These are phyloP conservation scores for Cytospora piceae DNA, from an alignment of 2,329 filamentous ascomycete genomes.

Conservation along the genomic window DNA sequence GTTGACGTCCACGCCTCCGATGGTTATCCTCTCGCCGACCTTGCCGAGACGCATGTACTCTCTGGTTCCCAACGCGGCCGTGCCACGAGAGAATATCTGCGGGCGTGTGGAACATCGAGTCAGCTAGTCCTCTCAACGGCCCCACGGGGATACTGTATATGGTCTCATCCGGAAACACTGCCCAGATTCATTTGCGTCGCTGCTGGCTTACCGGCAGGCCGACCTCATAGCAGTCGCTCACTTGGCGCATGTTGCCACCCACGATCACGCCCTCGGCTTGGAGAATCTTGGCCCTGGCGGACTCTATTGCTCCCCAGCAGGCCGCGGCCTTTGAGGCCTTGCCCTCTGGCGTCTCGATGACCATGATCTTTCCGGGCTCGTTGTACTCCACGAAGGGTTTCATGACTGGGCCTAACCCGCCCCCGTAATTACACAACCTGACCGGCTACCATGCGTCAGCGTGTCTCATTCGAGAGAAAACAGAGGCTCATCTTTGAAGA, in stretches of 20 bases:
- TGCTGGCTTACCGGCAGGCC: neutral
- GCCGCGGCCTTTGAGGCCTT: neutral
- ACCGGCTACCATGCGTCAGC: neutral
- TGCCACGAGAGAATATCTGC: neutral
- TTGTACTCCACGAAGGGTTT: neutral
- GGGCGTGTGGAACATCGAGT: neutral
- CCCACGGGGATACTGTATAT: neutral
- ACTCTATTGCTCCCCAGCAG: neutral
- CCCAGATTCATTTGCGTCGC: neutral
- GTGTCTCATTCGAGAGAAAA: neutral
- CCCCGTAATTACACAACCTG: neutral
- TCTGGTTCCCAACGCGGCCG: neutral
- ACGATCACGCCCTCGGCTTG: neutral
- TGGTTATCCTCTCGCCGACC: neutral
- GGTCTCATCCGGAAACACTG: neutral
- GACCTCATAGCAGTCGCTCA: neutral
- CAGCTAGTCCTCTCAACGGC: neutral
- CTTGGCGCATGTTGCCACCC: neutral
- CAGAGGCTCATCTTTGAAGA: neutral
- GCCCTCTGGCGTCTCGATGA: neutral
- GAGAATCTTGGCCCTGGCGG: neutral
- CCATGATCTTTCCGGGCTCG: neutral
- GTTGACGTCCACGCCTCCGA: neutral
- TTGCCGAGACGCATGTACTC: neutral
- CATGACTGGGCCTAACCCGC: neutral